phyloP scores from a whole-genome alignment of 2,329 filamentous ascomycete genomes.

The Neodidymelliopsis sp. region DNA sequence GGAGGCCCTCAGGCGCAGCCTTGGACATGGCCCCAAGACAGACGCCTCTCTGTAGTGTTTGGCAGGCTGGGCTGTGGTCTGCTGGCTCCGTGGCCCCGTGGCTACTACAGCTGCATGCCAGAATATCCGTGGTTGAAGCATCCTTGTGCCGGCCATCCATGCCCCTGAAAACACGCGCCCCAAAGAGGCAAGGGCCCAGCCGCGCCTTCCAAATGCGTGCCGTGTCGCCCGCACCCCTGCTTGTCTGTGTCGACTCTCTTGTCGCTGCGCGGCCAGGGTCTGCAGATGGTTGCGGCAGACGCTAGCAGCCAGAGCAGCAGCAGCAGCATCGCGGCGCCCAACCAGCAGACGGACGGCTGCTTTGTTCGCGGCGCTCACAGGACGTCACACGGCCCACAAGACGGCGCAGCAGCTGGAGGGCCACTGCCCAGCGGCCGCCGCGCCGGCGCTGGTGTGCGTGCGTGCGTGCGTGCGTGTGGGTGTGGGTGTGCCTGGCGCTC shows the following conservation, averaged over 20 bases:
- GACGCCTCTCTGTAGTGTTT: not conserved
- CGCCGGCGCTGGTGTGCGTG: conserved; percentile 4
- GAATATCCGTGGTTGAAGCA: conserved; percentile 5
- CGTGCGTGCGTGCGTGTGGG: not conserved
- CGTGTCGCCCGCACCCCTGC: conserved; percentile 19
- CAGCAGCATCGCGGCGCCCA: not conserved
- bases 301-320: not conserved
- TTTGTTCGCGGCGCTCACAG: conserved; percentile 2
- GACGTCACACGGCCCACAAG: conserved; percentile 2
- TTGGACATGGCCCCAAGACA: conserved; percentile 6
- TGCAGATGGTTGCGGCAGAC: conserved; percentile 4
- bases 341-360: conserved; percentile 4
- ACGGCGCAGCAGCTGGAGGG: not conserved
- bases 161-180: conserved; percentile 26
- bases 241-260: too few relatives aligned
- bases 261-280: not conserved
- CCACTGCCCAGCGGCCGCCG: not conserved
- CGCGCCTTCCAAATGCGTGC: conserved; percentile 30
- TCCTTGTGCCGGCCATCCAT: conserved; percentile 13
- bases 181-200: conserved; percentile 23
- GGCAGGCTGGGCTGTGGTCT: not conserved
- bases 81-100: conserved; percentile 5
- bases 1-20: too few relatives aligned
- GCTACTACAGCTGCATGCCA: conserved; percentile 4
- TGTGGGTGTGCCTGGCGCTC: conserved; percentile 10